phyloP scores from a whole-genome alignment of 108 stramenopile genomes.

The Epithemia pelagica region DNA sequence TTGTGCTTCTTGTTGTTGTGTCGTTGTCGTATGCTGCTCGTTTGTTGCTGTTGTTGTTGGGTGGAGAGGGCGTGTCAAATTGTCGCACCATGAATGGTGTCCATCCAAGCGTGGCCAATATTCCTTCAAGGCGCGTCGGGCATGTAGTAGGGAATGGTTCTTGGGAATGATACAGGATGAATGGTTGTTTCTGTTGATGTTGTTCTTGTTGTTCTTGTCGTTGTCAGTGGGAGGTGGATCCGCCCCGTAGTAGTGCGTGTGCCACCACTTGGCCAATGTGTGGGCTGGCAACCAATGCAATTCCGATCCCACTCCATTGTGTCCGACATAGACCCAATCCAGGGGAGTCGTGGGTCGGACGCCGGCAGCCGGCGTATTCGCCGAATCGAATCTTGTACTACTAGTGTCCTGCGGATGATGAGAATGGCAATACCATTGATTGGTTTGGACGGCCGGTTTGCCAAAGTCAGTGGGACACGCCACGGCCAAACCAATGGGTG shows the following conservation, averaged over 20 bases:
- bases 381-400: not conserved
- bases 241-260: not conserved
- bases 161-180: not conserved
- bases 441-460: too few species aligned
- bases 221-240: too few species aligned
- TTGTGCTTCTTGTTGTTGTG: too few species aligned
- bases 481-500: slow-evolving; percentile 30
- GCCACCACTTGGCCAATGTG: slow-evolving; percentile 29
- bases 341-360: not conserved
- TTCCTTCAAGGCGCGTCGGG: too few species aligned
- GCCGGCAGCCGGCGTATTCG: not conserved
- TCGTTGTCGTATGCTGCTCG: too few species aligned
- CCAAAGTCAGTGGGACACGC: slow-evolving; percentile 20
- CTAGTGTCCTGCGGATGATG: too few species aligned
- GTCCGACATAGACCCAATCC: slow-evolving; percentile 22
- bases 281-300: slow-evolving; percentile 38
- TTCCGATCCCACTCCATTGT: slow-evolving; percentile 31
- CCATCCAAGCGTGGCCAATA: not conserved
- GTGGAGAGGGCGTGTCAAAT: not conserved
- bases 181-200: not conserved
- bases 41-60: too few species aligned
- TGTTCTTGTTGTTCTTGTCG: not conserved
- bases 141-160: too few species aligned
- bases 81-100: not conserved
- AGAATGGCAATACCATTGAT: too few species aligned